phyloP scores from a whole-genome alignment of 2,329 filamentous ascomycete species.

The Alternaria alternata region DNA sequence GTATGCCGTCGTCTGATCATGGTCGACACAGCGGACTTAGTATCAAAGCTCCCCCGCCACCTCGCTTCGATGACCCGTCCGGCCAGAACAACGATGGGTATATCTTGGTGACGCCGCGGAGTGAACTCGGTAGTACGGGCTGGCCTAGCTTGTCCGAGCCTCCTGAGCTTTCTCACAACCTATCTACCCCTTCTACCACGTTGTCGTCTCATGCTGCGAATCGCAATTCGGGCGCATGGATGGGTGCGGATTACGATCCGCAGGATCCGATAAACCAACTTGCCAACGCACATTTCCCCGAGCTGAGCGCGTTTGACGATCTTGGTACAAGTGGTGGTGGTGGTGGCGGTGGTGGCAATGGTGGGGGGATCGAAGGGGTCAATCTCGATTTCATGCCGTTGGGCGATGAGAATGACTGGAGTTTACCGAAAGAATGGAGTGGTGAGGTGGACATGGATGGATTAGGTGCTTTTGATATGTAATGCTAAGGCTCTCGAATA shows the following conservation, averaged over 20 bases:
- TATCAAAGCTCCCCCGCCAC: conserved; percentile 28
- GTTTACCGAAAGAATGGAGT: conserved; percentile 12
- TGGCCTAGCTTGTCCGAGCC: conserved; percentile 33
- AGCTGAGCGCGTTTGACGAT: conserved; percentile 31
- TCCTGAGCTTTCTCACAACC: conserved; percentile 19
- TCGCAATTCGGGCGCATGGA: conserved; percentile 31
- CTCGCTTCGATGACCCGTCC: conserved; percentile 20
- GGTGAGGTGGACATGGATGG: conserved; percentile 42
- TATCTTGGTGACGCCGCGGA: conserved; percentile 43
- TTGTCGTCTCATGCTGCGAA: background rate
- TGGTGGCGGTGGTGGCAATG: background rate
- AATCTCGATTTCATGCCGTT: conserved; percentile 44
- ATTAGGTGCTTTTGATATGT: conserved; percentile 27
- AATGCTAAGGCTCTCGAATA: conserved; percentile 20
- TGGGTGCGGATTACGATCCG: conserved; percentile 37
- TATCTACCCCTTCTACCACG: conserved; percentile 20
- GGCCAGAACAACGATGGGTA: conserved; percentile 31
- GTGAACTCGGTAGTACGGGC: conserved; percentile 25
- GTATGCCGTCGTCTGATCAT: conserved; percentile 8
- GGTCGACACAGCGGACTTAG: conserved; percentile 22
- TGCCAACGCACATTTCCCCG: conserved; percentile 45
- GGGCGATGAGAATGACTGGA: conserved; percentile 31
- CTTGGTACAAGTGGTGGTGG: background rate
- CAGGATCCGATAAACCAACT: conserved; percentile 34
- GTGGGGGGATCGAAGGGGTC: conserved; percentile 18